phyloP scores from a whole-genome alignment of 116 monocot species.

The Iris pallida region DNA sequence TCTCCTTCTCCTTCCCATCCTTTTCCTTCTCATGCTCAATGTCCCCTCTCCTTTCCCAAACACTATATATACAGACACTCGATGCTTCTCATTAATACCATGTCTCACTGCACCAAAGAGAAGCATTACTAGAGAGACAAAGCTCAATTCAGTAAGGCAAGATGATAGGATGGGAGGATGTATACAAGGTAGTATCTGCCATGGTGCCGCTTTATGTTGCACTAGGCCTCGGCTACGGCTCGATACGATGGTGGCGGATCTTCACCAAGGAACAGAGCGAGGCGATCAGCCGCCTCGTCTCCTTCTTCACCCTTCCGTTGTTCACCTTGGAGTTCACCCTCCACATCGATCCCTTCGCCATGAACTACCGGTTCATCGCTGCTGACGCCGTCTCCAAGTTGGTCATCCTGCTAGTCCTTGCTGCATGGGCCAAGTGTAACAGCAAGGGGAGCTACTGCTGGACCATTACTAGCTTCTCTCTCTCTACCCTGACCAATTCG shows the following conservation, averaged over 20 bases:
- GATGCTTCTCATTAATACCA: conserved; percentile 7
- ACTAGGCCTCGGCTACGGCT: conserved; percentile 54
- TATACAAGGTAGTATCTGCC: conserved; percentile 75
- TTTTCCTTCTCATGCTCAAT: background rate
- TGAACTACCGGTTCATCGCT: conserved; percentile 47
- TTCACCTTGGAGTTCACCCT: conserved; percentile 71
- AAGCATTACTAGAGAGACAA: background rate
- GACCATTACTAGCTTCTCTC: conserved; percentile 57
- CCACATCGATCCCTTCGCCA: conserved; percentile 50
- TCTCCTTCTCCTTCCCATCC: background rate
- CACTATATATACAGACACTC: background rate
- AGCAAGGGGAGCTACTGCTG: conserved; percentile 32
- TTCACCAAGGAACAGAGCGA: conserved; percentile 56
- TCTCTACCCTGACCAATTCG: conserved; percentile 60
- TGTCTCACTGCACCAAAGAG: background rate
- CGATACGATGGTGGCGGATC: conserved; percentile 62
- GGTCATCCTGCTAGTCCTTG: conserved; percentile 30
- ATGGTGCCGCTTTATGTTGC: conserved; percentile 74
- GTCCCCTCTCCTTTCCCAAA: background rate
- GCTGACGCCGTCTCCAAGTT: conserved; percentile 68
- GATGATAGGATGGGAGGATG: conserved; percentile 65
- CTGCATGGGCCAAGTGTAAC: conserved; percentile 39
- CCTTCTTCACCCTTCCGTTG: conserved; percentile 64
- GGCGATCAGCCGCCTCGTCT: conserved; percentile 50
- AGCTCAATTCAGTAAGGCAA: background rate